These are phyloP conservation scores for Kwoniella heveanensis DNA, from an alignment of 768 basidiomycete species.

Conservation along the genomic window DNA sequence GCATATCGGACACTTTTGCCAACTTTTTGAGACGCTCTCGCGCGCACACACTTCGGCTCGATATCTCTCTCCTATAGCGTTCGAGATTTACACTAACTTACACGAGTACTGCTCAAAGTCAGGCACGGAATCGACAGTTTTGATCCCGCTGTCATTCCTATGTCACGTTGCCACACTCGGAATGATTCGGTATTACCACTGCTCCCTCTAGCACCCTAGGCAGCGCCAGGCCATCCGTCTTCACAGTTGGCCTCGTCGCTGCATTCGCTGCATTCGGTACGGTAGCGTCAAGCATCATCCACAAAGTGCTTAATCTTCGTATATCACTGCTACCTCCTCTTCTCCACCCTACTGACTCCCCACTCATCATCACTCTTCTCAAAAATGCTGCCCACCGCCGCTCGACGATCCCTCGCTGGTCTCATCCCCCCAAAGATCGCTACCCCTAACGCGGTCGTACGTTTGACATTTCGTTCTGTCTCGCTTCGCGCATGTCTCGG, in stretches of 20 bases:
- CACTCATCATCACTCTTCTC: slow-evolving; percentile 10
- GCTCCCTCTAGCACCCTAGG: neutral
- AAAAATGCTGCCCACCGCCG: slow-evolving; percentile 76
- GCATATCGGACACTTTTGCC: neutral
- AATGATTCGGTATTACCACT: neutral
- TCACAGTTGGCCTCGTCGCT: neutral
- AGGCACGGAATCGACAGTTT: neutral
- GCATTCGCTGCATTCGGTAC: no score
- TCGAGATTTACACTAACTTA: neutral
- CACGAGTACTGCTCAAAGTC: no score
- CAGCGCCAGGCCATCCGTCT: neutral
- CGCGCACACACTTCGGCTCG: neutral
- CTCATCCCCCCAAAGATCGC: slow-evolving; percentile 95
- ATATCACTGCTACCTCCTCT: slow-evolving; percentile 3
- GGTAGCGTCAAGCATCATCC: neutral
- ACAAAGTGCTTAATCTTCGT: slow-evolving; percentile 1
- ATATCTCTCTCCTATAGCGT: slow-evolving; percentile 1
- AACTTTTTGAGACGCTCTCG: neutral
- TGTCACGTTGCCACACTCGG: slow-evolving; percentile 5
- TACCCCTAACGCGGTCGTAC: slow-evolving; percentile 81
- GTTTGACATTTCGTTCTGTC: slow-evolving; percentile 46
- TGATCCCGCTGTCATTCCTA: neutral
- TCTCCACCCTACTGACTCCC: slow-evolving; percentile 13
- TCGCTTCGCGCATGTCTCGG: slow-evolving; percentile 4
- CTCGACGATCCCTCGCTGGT: slow-evolving; percentile 78